These are phyloP conservation scores for Rostrohypoxylon terebratum DNA, from an alignment of 495 filamentous ascomycete genomes.

Conservation along the genomic window DNA sequence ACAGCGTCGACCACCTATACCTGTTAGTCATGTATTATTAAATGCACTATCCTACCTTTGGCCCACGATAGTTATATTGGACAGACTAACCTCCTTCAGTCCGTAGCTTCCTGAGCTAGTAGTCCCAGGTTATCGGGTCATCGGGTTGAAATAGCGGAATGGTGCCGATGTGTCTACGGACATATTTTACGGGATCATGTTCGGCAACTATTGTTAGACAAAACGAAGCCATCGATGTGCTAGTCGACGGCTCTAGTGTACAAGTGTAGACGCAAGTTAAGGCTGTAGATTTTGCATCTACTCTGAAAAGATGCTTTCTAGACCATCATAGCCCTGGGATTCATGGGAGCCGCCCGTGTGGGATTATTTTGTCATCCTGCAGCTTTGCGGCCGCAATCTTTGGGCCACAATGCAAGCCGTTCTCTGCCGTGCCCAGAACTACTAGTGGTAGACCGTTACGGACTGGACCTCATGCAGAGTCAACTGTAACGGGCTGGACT, in stretches of 20 bases:
- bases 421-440: conserved; percentile 40
- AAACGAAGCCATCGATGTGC: conserved; percentile 13
- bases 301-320: conserved; percentile 22
- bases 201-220: conserved; percentile 20
- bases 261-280: neutral
- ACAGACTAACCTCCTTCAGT: conserved; percentile 3
- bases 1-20: conserved; percentile 2
- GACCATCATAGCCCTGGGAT: conserved; percentile 20
- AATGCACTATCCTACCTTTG: conserved; percentile 13
- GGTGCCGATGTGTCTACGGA: conserved; percentile 14
- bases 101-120: conserved; percentile 24
- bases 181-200: conserved; percentile 30
- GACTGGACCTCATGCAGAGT: conserved; percentile 39
- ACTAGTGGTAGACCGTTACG: conserved; percentile 24
- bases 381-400: conserved; percentile 28
- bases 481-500: conserved; percentile 32
- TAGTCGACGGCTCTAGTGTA: conserved; percentile 3
- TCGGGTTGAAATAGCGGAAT: conserved; percentile 29
- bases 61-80: neutral
- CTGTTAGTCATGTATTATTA: conserved; percentile 44
- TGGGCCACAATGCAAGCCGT: conserved; percentile 30
- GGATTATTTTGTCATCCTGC: conserved; percentile 39
- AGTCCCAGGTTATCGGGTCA: conserved; percentile 29
- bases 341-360: conserved; percentile 38
- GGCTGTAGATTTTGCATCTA: neutral